Base-by-base conservation (phyloP, 2,329 filamentous ascomycete genomes). In the Cercospora sp. region DNA sequence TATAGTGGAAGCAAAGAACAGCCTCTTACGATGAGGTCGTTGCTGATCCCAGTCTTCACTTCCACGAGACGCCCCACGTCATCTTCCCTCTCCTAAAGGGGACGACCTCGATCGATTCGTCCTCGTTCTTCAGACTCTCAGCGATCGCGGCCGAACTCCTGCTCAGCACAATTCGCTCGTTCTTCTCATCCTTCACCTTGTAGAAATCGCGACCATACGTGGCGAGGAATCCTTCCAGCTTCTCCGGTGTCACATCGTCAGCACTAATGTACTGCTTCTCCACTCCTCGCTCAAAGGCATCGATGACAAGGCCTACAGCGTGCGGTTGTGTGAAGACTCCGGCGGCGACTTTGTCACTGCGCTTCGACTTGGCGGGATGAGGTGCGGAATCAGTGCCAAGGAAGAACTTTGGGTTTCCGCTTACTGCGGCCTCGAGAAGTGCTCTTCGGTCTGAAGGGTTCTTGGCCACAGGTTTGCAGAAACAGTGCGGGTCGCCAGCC, bases 311-410 rank as follows among this genome's bases (percentile, higher is more conserved):
- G 65, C 88, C 88, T 1, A 88, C 83, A 0, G 88, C 88, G 76
- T 89, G 89, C 3, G 90, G 89, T 80, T 94, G 91, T 1, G 91
- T 94, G 78, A 93, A 94, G 53, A 94, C 91, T 4, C 91, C 91
- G 0, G 91, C 91, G 0, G 90, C 87, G 0, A 89, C 86, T 73
- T 77, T 79, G 77, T 77, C 82, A 78, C 85, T 86, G 65, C 84
- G 82, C 80, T 92, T 92, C 68, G 86, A 85, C n/a, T 78, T 76
- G 3, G 87, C 80, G 10, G 85, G 85, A 76, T 92, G 88, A 77
- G 91, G 90, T n/a, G 91, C 91, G 13, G 85, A 88, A 77, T 93
- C 91, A n/a, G 85, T 88, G 45, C 87, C 90, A 24, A 94, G 87
- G 82, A 93, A 93, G 81, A 92, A 92, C 74, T 90, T 90, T 16